Percentiles rank a stretch among this genome's conserved stretches.
phyloP scores from a whole-genome alignment of 1,139 yeast genomes.

The Meyerozyma carpophila region DNA sequence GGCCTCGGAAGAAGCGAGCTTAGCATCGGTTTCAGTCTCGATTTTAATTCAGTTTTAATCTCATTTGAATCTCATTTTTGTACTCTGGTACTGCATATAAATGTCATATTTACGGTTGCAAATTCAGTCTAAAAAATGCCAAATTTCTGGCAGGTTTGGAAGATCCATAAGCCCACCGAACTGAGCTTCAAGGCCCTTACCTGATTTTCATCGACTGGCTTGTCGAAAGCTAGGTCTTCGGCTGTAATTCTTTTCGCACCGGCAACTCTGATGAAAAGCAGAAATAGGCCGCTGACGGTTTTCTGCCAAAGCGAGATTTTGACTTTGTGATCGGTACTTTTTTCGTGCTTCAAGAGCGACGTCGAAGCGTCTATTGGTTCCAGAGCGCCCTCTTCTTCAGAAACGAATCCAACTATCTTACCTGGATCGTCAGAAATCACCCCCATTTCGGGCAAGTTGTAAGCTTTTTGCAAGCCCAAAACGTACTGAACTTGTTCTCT shows the following conservation, averaged over 20 bases:
- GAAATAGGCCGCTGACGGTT: slow-evolving; percentile 13
- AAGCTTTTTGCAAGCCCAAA: slow-evolving; percentile 19
- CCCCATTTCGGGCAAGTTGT: slow-evolving; percentile 38
- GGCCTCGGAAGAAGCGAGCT: slow-evolving; percentile 13
- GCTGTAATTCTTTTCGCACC: slow-evolving; percentile 13
- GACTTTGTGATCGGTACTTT: slow-evolving; percentile 10
- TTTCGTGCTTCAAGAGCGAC: slow-evolving; percentile 4
- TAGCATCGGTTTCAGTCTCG: slow-evolving; percentile 4
- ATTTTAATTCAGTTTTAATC: not conserved
- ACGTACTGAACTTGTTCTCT: slow-evolving; percentile 43
- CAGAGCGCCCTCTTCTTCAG: slow-evolving; percentile 1
- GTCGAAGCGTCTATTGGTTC: slow-evolving; percentile 8
- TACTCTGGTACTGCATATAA: not conserved
- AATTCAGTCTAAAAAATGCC: slow-evolving; percentile 22
- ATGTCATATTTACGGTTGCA: no score
- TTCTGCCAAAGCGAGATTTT: slow-evolving; percentile 18
- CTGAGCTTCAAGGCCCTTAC: slow-evolving; percentile 11
- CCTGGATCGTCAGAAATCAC: slow-evolving; percentile 60
- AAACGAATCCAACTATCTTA: slow-evolving; percentile 19
- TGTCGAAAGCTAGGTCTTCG: slow-evolving; percentile 20
- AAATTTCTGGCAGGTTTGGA: slow-evolving; percentile 25
- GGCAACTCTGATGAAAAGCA: slow-evolving; percentile 11
- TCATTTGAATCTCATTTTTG: not conserved
- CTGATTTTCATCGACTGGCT: slow-evolving; percentile 22
- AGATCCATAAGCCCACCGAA: slow-evolving; percentile 17